phyloP scores from a whole-genome alignment of 306 rosid species.

The Dryas octopetala region DNA sequence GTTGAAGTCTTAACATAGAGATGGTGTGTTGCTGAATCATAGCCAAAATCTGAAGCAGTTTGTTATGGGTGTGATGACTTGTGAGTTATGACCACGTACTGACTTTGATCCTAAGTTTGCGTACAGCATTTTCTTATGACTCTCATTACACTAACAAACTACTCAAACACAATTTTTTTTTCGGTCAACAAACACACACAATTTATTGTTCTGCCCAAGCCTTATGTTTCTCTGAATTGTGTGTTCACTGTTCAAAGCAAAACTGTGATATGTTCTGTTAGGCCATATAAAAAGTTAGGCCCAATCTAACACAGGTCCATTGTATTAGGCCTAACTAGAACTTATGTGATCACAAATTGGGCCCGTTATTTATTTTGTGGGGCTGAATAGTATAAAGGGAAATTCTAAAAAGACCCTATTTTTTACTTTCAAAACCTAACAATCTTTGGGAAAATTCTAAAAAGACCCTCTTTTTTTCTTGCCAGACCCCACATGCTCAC shows the following conservation, averaged over 20 bases:
- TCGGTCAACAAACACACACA: too few relatives aligned
- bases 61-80: slow-evolving; percentile 4
- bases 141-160: background rate
- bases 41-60: background rate
- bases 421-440: too few relatives aligned
- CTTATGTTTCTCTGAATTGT: background rate
- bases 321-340: too few relatives aligned
- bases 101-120: background rate
- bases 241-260: background rate
- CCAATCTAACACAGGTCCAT: background rate
- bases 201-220: background rate
- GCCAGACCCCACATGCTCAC: too few relatives aligned
- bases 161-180: background rate
- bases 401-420: too few relatives aligned
- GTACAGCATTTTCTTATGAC: background rate
- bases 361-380: too few relatives aligned
- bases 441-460: too few relatives aligned
- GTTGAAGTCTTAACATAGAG: background rate
- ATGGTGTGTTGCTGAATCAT: background rate
- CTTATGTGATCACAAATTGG: too few relatives aligned
- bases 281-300: background rate
- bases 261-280: background rate
- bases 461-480: too few relatives aligned
- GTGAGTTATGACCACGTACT: background rate
- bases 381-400: too few relatives aligned